Evolutionary conservation across 306 rosid genomes (phyloP).

Genomic region (Cucurbita maxima): DNA sequence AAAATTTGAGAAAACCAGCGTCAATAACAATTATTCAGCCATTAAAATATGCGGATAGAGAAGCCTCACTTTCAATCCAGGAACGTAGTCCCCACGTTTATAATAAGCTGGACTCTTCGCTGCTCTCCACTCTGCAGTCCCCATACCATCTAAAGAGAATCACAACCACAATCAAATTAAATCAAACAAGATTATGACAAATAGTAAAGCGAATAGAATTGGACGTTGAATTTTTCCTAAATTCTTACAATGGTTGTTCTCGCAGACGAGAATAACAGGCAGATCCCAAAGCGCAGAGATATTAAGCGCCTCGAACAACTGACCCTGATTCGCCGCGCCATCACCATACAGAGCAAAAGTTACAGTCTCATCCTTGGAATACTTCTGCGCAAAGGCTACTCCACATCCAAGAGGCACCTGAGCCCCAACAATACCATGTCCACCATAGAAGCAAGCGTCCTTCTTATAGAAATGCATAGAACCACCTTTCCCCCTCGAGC

Average conservation of each 20-base stretch:
- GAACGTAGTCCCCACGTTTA: constrained; percentile 94
- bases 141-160: constrained; percentile 63
- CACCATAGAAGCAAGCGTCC: constrained; percentile 61
- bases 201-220: not conserved
- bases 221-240: not conserved
- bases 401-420: constrained; percentile 85
- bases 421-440: constrained; percentile 95
- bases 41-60: not conserved
- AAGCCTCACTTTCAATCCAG: constrained; percentile 65
- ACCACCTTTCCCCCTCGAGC: constrained; percentile 83
- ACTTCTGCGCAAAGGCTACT: constrained; percentile 73
- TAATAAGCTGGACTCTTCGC: constrained; percentile 78
- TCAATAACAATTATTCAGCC: not conserved
- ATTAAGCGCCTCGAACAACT: constrained; percentile 82
- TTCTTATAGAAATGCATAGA: constrained; percentile 91
- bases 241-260: constrained; percentile 73
- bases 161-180: not conserved
- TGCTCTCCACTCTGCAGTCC: constrained; percentile 97
- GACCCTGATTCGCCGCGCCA: constrained; percentile 96
- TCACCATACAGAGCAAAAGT: constrained; percentile 74
- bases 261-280: constrained; percentile 91
- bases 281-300: constrained; percentile 91
- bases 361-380: constrained; percentile 57
- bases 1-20: not conserved
- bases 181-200: not conserved